Percentiles rank a stretch among this genome's conserved stretches.
Conservation (phyloP, 2,329 filamentous ascomycete genomes). For the Purpureocillium takamizusanense region DNA sequence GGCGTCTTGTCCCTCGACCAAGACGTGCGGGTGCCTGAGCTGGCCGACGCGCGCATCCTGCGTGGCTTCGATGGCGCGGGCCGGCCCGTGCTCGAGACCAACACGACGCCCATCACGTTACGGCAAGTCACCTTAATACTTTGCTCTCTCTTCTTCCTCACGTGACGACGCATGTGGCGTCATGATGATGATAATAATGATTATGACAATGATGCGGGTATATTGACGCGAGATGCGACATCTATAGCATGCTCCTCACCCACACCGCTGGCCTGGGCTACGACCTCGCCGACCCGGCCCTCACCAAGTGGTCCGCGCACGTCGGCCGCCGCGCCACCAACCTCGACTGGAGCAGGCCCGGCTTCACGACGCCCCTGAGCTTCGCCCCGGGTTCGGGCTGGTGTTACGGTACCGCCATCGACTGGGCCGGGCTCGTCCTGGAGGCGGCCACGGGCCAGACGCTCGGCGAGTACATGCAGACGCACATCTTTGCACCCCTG, state of each 20-base stretch:
- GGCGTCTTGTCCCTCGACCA: constrained; percentile 24
- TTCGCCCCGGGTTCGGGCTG: constrained; percentile 38
- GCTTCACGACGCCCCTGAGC: constrained; percentile 31
- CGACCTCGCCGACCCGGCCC: constrained; percentile 28
- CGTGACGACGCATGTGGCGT: too few relatives aligned
- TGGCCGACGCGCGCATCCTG: constrained; percentile 24
- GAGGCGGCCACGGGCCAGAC: constrained; percentile 26
- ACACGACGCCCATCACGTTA: constrained; percentile 27
- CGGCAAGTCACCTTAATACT: constrained; percentile 13
- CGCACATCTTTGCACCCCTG: constrained; percentile 26
- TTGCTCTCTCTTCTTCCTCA: too few relatives aligned
- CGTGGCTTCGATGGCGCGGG: constrained; percentile 24
- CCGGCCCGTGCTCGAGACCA: constrained; percentile 26
- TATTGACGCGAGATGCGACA: too few relatives aligned
- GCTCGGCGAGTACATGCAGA: constrained; percentile 27
- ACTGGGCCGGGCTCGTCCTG: constrained; percentile 38
- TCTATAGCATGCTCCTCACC: constrained; percentile 33
- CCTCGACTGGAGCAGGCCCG: constrained; percentile 22
- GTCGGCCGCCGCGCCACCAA: constrained; percentile 22
- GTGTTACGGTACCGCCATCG: constrained; percentile 36
- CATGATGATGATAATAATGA: too few relatives aligned
- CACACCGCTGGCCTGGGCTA: constrained; percentile 40
- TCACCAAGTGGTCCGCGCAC: constrained; percentile 28
- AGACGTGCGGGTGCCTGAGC: constrained; percentile 27
- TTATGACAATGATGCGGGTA: too few relatives aligned